Percentiles rank a stretch among this genome's conserved stretches.
phyloP scores from a whole-genome alignment of 1,284 basidiomycete species.

The Boletus albobrunnescens region DNA sequence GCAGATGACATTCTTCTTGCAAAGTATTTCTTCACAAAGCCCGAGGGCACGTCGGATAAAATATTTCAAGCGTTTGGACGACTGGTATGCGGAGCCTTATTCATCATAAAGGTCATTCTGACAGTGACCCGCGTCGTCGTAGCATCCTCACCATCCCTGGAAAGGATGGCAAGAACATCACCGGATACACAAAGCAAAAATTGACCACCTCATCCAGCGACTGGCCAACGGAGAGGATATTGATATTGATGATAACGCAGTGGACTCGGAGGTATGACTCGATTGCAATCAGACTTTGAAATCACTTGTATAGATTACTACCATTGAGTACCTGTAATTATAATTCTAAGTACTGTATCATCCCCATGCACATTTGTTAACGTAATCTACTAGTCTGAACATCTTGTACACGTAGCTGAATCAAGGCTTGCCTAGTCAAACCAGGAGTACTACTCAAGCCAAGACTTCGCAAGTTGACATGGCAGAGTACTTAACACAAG shows the following conservation, averaged over 20 bases:
- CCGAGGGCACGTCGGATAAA: constrained; percentile 74
- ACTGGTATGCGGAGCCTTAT: constrained; percentile 40
- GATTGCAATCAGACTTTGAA: background rate
- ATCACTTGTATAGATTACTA: constrained; percentile 10
- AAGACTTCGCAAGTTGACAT: background rate
- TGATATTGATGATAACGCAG: constrained; percentile 31
- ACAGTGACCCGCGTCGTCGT: constrained; percentile 4
- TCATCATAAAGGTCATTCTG: background rate
- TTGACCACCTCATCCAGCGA: constrained; percentile 68
- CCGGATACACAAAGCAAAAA: constrained; percentile 77
- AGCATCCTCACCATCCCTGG: constrained; percentile 85
- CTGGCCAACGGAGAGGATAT: constrained; percentile 57
- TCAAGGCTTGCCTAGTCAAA: too few relatives aligned
- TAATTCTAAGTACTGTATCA: constrained; percentile 7
- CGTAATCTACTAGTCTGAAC: too few relatives aligned
- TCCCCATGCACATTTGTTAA: constrained; percentile 5
- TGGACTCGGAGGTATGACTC: constrained; percentile 31
- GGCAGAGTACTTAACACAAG: constrained; percentile 36
- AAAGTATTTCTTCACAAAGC: constrained; percentile 61
- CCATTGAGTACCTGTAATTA: background rate
- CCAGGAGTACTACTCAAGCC: background rate
- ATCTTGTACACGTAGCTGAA: too few relatives aligned
- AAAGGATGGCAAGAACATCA: constrained; percentile 88
- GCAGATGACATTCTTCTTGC: constrained; percentile 74
- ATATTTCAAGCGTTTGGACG: constrained; percentile 74